Evolutionary conservation across 345 rosid genomes (phyloP).

Genomic region (Anacardium occidentale): DNA sequence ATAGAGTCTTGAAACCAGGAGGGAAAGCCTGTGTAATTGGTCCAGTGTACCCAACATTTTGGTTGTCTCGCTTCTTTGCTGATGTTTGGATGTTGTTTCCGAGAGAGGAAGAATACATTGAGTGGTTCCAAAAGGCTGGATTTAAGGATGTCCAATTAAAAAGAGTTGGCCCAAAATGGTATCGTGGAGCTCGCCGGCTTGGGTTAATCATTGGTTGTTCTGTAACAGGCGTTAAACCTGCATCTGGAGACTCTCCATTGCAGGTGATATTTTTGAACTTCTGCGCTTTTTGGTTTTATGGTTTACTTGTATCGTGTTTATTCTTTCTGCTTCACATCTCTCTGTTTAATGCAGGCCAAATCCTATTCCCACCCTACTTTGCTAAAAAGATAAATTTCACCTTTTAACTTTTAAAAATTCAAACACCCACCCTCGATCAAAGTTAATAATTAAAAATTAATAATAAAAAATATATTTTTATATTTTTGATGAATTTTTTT

Average conservation of each 20-base stretch:
- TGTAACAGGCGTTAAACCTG: conserved; percentile 92
- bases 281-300: conserved; percentile 3
- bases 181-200: conserved; percentile 95
- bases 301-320: conserved; percentile 4
- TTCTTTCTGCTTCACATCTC: not conserved
- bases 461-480: no score
- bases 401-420: no score
- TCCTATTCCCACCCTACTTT: no score
- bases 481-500: no score
- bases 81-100: conserved; percentile 99
- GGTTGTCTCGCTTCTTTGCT: conserved; percentile 96
- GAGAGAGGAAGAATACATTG: conserved; percentile 97
- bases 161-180: conserved; percentile 99
- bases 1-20: conserved; percentile 87
- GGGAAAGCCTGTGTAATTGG: conserved; percentile 94
- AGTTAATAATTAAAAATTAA: no score
- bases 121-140: conserved; percentile 93
- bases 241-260: conserved; percentile 96
- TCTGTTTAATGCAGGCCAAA: no score
- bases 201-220: conserved; percentile 99
- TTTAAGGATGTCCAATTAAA: conserved; percentile 87
- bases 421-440: no score
- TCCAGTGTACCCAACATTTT: conserved; percentile 93
- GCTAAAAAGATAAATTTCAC: no score
- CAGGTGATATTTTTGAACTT: conserved; percentile 48